phyloP scores from a whole-genome alignment of 257 asterid genomes.

The Scutellaria minor region DNA sequence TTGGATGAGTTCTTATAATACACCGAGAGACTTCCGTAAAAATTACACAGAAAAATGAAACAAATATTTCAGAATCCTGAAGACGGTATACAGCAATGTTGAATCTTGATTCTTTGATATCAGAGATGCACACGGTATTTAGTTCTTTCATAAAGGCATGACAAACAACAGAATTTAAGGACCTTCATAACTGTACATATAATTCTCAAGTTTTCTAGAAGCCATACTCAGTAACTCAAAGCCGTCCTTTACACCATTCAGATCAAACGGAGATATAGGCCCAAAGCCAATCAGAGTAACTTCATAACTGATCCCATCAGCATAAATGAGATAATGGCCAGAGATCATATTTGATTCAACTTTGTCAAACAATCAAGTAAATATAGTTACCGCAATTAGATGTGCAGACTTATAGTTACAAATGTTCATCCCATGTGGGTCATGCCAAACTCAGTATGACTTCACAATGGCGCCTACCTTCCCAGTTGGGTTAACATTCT shows the following conservation, averaged over 20 bases:
- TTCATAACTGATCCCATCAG: conserved; percentile 4
- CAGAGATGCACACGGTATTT: too few species aligned
- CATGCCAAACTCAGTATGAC: background rate
- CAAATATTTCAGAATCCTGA: conserved; percentile 29
- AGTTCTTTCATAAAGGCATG: conserved; percentile 25
- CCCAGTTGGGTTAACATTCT: conserved; percentile 7
- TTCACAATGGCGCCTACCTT: conserved; percentile 14
- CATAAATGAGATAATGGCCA: conserved; percentile 5
- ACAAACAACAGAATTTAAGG: conserved; percentile 21
- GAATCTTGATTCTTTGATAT: background rate
- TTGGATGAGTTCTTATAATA: background rate
- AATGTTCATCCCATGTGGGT: background rate
- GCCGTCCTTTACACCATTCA: conserved; percentile 11
- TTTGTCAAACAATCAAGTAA: conserved; percentile 9
- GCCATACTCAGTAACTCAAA: background rate
- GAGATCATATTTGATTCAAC: background rate
- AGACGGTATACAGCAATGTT: background rate
- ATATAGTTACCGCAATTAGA: conserved; percentile 4
- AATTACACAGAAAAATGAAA: conserved; percentile 11
- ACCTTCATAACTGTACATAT: conserved; percentile 3
- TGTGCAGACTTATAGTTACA: conserved; percentile 7
- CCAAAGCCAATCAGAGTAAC: conserved; percentile 7
- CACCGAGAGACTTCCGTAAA: background rate
- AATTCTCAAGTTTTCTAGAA: conserved; percentile 7
- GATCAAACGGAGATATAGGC: background rate